Evolutionary conservation across 805 yeast genomes (phyloP).

Genomic region (Schwanniomyces occidentalis): DNA sequence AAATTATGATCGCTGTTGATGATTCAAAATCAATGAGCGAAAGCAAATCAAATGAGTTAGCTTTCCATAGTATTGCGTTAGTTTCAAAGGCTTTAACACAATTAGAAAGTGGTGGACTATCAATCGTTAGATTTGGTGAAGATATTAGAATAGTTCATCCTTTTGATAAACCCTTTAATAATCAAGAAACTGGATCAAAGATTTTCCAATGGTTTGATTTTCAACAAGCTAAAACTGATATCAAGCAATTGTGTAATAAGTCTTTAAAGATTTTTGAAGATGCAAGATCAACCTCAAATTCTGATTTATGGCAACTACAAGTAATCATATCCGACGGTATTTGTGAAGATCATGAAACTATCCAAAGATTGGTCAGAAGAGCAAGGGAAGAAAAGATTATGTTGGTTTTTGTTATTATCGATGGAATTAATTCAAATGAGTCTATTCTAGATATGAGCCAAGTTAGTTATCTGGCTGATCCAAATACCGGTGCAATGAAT

Average conservation of each 20-base stretch:
- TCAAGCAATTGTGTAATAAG: slow-evolving; percentile 66
- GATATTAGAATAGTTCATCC: slow-evolving; percentile 82
- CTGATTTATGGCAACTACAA: slow-evolving; percentile 89
- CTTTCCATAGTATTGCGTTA: slow-evolving; percentile 90
- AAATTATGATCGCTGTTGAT: slow-evolving; percentile 95
- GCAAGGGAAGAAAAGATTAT: slow-evolving; percentile 91
- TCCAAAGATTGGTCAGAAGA: slow-evolving; percentile 80
- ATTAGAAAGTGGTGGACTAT: slow-evolving; percentile 89
- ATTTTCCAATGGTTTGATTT: slow-evolving; percentile 88
- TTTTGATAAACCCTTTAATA: slow-evolving; percentile 79
- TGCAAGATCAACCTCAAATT: slow-evolving; percentile 44
- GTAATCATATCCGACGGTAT: slow-evolving; percentile 95
- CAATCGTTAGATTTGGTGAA: slow-evolving; percentile 89
- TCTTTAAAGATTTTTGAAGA: slow-evolving; percentile 74
- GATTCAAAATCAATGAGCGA: slow-evolving; percentile 98
- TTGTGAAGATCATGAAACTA: slow-evolving; percentile 88
- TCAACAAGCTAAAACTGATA: slow-evolving; percentile 85
- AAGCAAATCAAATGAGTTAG: slow-evolving; percentile 83
- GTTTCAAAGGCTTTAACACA: slow-evolving; percentile 93
- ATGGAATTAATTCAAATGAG: slow-evolving; percentile 80
- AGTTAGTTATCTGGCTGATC: slow-evolving; percentile 75
- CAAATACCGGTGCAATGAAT: slow-evolving; percentile 62
- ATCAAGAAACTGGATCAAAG: slow-evolving; percentile 75
- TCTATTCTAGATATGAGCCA: slow-evolving; percentile 94
- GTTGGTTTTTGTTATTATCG: slow-evolving; percentile 93